A percentile compares a stretch with the other conserved stretches of the same genome.
Conservation (phyloP, 371 early-diverging fungal genomes). For the Zychaea mexicana region DNA sequence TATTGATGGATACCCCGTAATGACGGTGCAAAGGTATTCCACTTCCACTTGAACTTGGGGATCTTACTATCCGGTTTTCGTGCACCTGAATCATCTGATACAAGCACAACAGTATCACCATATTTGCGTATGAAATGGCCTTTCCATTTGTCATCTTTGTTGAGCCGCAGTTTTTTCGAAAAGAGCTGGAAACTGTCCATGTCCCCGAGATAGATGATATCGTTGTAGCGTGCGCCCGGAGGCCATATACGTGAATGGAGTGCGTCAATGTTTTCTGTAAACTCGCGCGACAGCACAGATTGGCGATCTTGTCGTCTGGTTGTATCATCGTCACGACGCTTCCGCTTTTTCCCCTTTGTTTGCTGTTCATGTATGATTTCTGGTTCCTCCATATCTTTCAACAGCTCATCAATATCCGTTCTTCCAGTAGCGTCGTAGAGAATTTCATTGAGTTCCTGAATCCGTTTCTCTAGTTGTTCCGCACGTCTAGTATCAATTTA, state of each 20-base stretch:
- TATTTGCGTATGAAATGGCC: constrained; percentile 41
- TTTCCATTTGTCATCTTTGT: constrained; percentile 26
- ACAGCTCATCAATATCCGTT: constrained; percentile 5
- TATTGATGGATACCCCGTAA: constrained; percentile 29
- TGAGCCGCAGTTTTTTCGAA: constrained; percentile 40
- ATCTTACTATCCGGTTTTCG: constrained; percentile 3
- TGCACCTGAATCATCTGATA: constrained; percentile 24
- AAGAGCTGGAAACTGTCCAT: constrained; percentile 45
- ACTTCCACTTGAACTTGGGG: constrained; percentile 2
- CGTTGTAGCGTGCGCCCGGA: constrained; percentile 24
- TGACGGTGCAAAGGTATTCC: constrained; percentile 7
- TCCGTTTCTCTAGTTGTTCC: constrained; percentile 42
- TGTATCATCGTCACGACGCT: not conserved
- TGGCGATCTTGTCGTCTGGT: not conserved
- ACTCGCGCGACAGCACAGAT: not conserved
- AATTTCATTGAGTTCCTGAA: constrained; percentile 31
- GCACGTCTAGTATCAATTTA: constrained; percentile 30
- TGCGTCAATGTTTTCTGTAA: constrained; percentile 10
- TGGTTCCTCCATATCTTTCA: not conserved
- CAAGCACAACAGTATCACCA: constrained; percentile 42
- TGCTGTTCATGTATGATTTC: not conserved
- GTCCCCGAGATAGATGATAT: constrained; percentile 46
- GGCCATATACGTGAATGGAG: constrained; percentile 18
- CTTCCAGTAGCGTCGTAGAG: constrained; percentile 10
- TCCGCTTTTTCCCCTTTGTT: constrained; percentile 1